These are phyloP conservation scores for Fusarium sp. DNA, from an alignment of 2,329 filamentous ascomycete species.

Conservation along the genomic window DNA sequence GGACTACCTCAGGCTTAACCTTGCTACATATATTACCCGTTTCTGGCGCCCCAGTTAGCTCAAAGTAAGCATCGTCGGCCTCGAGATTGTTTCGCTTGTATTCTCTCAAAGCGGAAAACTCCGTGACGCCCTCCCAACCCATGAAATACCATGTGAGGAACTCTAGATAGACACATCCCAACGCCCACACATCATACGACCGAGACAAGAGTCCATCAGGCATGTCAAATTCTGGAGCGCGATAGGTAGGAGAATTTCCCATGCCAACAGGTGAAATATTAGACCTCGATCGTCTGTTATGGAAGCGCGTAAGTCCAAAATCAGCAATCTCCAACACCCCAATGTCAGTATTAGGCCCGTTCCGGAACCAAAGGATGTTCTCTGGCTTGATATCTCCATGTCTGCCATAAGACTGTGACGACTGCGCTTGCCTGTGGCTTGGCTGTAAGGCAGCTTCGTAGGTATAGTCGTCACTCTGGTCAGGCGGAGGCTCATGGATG, in stretches of 20 bases:
- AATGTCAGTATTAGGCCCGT: neutral
- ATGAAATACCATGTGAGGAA: neutral
- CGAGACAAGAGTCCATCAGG: neutral
- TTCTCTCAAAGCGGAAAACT: neutral
- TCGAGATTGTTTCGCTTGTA: neutral
- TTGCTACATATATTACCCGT: neutral
- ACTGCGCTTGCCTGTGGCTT: neutral
- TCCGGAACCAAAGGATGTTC: neutral
- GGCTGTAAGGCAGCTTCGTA: neutral
- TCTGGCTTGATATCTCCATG: neutral
- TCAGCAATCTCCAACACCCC: neutral
- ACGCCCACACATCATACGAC: neutral
- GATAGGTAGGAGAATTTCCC: neutral
- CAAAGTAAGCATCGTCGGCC: neutral
- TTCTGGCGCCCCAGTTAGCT: neutral
- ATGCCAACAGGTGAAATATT: neutral
- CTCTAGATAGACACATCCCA: neutral
- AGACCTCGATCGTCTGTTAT: neutral
- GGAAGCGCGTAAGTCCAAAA: neutral
- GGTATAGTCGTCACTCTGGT: neutral
- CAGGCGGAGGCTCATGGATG: neutral
- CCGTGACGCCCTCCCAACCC: neutral
- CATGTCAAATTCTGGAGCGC: neutral
- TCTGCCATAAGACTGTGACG: neutral
- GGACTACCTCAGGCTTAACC: neutral